Evolutionary conservation across 257 asterid genomes (phyloP), one percentile per base, ranked within the genome.

Genomic region (Fraxinus pennsylvanica): DNA sequence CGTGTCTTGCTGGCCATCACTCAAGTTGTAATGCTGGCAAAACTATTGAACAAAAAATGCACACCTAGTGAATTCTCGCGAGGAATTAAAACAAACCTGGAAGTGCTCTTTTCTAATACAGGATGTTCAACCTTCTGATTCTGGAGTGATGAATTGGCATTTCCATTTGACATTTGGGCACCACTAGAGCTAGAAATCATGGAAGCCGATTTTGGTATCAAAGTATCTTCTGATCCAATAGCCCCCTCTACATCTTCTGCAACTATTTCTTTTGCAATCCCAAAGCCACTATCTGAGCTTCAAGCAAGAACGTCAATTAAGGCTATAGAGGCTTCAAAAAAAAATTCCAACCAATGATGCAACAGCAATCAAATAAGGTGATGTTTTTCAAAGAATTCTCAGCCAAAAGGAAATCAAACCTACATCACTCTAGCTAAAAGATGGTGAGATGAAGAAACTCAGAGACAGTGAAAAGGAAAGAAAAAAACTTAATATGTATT

Each of bases 271-370:
- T 84, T 75, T 63, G 54, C 68, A 52, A 80, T 47, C 79, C 73
- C 86, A 32, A 83, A 84, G 84, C 79, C 85, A 80, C 79, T 22
- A 39, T 77, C 97, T 93, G 90, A 22, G 81, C 54, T 75, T 74
- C 82, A 86, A 79, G 73, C 76, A 32, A 52, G 76, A 43, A 36
- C 15, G 57, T 79, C 73, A 50, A 12, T 27, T 15, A n/a, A 41
- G 67, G 63, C 39, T 41, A 13, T 14, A 63, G 66, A 57, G 27
- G 66, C 29, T 57, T 57, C 29, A 57, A 6, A 57, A 57, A n/a
- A 57, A 13, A 43, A 43, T 43, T 10, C 17, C 52, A 43, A 43
- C 50, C 15, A 10, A 43, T 43, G 4, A 10, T 43, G 52, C 52
- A 38, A 43, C 4, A 12, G 4, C 17, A 43, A 43, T 43, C 52